Evolutionary conservation across 345 rosid species (phyloP).

Genomic region (Trapa incisa): DNA sequence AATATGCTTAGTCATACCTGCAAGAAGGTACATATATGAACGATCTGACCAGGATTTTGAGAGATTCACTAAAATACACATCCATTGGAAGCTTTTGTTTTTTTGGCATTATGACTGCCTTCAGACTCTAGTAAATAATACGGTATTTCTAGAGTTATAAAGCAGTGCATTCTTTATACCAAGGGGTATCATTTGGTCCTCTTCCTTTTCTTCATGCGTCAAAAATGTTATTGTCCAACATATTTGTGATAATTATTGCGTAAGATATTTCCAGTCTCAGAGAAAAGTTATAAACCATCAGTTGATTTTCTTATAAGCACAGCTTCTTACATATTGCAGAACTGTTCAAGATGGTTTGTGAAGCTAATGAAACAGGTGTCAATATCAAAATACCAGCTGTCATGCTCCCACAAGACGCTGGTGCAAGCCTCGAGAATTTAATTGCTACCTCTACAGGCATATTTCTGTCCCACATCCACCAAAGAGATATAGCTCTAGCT

Average conservation of each 20-base stretch:
- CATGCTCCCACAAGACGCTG: constrained; percentile 96
- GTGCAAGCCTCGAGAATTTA: constrained; percentile 32
- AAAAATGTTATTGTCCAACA: background rate
- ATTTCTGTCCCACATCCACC: constrained; percentile 7
- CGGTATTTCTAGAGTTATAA: too few relatives aligned
- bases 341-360: constrained; percentile 97
- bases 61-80: background rate
- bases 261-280: background rate
- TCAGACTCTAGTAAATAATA: too few relatives aligned
- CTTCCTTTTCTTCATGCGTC: background rate
- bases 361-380: constrained; percentile 52
- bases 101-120: background rate
- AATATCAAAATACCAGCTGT: constrained; percentile 63
- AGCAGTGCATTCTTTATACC: too few relatives aligned
- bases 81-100: background rate
- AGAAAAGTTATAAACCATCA: background rate
- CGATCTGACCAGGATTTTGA: background rate
- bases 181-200: too few relatives aligned
- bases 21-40: background rate
- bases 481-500: background rate
- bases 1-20: background rate
- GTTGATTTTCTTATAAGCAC: background rate
- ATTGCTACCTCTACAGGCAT: constrained; percentile 33
- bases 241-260: background rate
- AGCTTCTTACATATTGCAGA: constrained; percentile 32